Percentiles rank a stretch among this genome's conserved stretches.
phyloP scores from a whole-genome alignment of 2,329 filamentous ascomycete species.

The Cucurbitaria berberidis region DNA sequence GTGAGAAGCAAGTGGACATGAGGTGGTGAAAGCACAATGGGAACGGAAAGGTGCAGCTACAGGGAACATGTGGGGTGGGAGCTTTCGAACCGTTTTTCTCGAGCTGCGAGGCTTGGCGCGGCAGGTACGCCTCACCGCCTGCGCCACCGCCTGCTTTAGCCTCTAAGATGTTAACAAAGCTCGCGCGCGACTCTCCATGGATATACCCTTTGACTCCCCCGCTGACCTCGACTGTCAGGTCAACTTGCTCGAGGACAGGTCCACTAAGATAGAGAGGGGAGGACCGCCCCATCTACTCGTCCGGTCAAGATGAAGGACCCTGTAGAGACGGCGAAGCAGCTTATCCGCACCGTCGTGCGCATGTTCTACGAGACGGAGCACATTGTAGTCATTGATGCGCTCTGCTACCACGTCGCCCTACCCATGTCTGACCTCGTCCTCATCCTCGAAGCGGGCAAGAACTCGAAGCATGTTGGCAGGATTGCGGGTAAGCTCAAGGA shows the following conservation, averaged over 20 bases:
- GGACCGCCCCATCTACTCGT: neutral
- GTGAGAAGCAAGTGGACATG: slow-evolving; percentile 31
- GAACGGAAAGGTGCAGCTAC: slow-evolving; percentile 6
- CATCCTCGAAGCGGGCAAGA: slow-evolving; percentile 75
- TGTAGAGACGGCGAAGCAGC: slow-evolving; percentile 73
- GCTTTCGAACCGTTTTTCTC: slow-evolving; percentile 24
- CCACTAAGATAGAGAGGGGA: slow-evolving; percentile 5
- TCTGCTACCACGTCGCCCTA: slow-evolving; percentile 77
- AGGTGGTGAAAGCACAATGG: slow-evolving; percentile 5
- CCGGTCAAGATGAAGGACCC: slow-evolving; percentile 47
- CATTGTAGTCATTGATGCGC: slow-evolving; percentile 80
- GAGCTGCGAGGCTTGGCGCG: slow-evolving; percentile 27
- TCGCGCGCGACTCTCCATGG: slow-evolving; percentile 5
- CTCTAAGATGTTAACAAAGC: no score
- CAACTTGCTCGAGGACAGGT: slow-evolving; percentile 18
- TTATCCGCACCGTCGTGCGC: slow-evolving; percentile 84
- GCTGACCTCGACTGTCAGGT: slow-evolving; percentile 16
- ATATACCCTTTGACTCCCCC: slow-evolving; percentile 6
- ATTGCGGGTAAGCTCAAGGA: slow-evolving; percentile 84
- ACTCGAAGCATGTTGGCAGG: slow-evolving; percentile 90
- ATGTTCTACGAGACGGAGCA: slow-evolving; percentile 87
- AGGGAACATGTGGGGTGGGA: slow-evolving; percentile 18
- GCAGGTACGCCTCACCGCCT: slow-evolving; percentile 32
- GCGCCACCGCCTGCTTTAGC: slow-evolving; percentile 19
- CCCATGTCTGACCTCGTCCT: slow-evolving; percentile 88